phyloP scores from a whole-genome alignment of 2,329 filamentous ascomycete species.

The Leptographium flavum region DNA sequence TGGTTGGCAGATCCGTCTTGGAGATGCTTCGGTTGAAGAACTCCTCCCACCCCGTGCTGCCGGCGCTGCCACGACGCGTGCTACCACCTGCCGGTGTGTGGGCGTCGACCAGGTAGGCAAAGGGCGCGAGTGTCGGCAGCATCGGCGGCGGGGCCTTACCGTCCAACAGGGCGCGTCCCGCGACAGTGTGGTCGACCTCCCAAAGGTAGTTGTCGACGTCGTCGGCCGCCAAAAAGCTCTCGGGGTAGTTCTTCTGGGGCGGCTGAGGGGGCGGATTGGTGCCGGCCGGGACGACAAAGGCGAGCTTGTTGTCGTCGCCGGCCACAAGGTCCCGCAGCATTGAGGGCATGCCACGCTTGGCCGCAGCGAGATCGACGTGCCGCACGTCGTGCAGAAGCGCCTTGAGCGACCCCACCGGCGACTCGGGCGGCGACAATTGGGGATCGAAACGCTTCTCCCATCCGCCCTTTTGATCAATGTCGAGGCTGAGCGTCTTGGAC shows the following conservation, averaged over 20 bases:
- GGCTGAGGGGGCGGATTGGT: slow-evolving; percentile 3
- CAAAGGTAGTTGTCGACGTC: slow-evolving; percentile 63
- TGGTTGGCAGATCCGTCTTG: slow-evolving; percentile 19
- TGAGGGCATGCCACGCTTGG: slow-evolving; percentile 49
- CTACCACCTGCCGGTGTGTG: slow-evolving; percentile 7
- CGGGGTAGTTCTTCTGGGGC: slow-evolving; percentile 26
- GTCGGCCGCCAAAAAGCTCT: slow-evolving; percentile 52
- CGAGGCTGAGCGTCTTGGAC: slow-evolving; percentile 48
- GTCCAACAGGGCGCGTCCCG: slow-evolving; percentile 25
- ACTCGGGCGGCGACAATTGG: slow-evolving; percentile 53
- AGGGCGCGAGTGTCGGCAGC: slow-evolving; percentile 37
- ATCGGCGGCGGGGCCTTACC: slow-evolving; percentile 15
- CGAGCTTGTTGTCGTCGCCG: slow-evolving; percentile 17
- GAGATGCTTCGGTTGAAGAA: slow-evolving; percentile 19
- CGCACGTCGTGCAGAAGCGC: slow-evolving; percentile 38
- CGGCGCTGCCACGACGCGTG: slow-evolving; percentile 2
- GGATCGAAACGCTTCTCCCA: slow-evolving; percentile 53
- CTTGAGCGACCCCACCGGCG: slow-evolving; percentile 32
- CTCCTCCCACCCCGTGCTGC: slow-evolving; percentile 17
- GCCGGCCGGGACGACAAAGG: slow-evolving; percentile 7
- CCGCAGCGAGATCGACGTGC: slow-evolving; percentile 34
- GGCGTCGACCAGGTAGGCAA: slow-evolving; percentile 20
- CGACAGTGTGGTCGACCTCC: slow-evolving; percentile 41
- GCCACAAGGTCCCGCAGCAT: slow-evolving; percentile 33
- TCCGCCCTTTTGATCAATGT: slow-evolving; percentile 56